Conservation (phyloP, 768 basidiomycete species). For the Harrya chromipes region DNA sequence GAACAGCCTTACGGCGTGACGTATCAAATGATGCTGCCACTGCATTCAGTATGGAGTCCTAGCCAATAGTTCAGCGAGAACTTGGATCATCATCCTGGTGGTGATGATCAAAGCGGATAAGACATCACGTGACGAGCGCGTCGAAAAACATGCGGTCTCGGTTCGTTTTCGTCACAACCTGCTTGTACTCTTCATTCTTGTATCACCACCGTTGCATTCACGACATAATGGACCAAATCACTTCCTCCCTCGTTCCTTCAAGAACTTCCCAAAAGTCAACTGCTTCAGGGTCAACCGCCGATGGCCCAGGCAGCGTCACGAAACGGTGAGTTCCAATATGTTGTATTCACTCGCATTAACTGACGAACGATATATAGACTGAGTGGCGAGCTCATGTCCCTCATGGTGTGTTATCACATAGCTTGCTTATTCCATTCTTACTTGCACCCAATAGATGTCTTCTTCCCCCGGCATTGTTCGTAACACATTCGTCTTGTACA, state of each 20-base stretch:
- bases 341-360: not conserved
- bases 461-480: slow-evolving; percentile 84
- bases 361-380: slow-evolving; percentile 43
- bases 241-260: slow-evolving; percentile 57
- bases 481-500: slow-evolving; percentile 4
- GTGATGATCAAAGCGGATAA: too few relatives aligned
- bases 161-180: slow-evolving; percentile 14
- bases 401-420: slow-evolving; percentile 61
- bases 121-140: slow-evolving; percentile 32
- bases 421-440: slow-evolving; percentile 3
- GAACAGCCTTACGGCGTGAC: too few relatives aligned
- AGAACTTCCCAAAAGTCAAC: slow-evolving; percentile 57
- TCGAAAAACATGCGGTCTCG: slow-evolving; percentile 7
- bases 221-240: slow-evolving; percentile 66
- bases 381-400: slow-evolving; percentile 81
- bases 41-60: too few relatives aligned
- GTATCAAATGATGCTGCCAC: too few relatives aligned
- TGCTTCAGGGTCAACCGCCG: slow-evolving; percentile 48
- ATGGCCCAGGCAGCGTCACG: slow-evolving; percentile 73
- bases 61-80: too few relatives aligned
- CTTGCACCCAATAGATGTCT: slow-evolving; percentile 61
- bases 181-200: slow-evolving; percentile 1
- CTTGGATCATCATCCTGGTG: too few relatives aligned
- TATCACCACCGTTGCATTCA: slow-evolving; percentile 17
- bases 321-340: slow-evolving; percentile 57